Evolutionary conservation across 192 early-diverging fungal genomes (phyloP).

Genomic region (Gorgonomyces haynaldii): DNA sequence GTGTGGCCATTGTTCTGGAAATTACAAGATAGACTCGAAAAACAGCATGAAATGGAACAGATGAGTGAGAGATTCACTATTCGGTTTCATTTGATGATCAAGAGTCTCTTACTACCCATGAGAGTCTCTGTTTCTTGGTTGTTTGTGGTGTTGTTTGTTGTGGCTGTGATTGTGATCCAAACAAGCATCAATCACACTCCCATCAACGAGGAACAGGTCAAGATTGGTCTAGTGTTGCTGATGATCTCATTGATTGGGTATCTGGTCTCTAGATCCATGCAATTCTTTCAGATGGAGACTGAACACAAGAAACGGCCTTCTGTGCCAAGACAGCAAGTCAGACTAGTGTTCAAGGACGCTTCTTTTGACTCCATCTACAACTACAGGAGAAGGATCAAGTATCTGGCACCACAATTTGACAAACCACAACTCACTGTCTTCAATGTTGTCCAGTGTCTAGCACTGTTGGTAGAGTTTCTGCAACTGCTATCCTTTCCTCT

Average conservation of each 20-base stretch:
- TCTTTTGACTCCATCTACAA: neutral
- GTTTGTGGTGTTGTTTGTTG: neutral
- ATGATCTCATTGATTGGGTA: neutral
- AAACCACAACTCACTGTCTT: neutral
- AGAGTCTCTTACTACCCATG: no score
- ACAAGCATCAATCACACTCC: neutral
- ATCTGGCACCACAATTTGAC: neutral
- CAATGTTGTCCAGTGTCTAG: neutral
- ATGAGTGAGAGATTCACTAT: no score
- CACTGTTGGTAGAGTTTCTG: neutral
- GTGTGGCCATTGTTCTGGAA: no score
- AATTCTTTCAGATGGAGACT: neutral
- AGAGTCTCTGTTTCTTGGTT: no score
- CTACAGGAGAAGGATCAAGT: slow-evolving; percentile 1
- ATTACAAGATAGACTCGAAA: no score
- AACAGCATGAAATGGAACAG: no score
- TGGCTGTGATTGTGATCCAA: slow-evolving; percentile 3
- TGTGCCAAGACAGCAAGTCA: neutral
- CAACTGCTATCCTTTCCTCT: slow-evolving; percentile 2
- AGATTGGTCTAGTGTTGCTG: neutral
- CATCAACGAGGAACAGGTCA: neutral
- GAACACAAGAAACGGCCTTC: neutral
- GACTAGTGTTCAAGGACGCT: neutral
- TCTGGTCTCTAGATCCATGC: neutral
- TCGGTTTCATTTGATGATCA: no score